Evolutionary conservation across 2,329 filamentous ascomycete genomes (phyloP).

Genomic region (Aspergillus puulaauensis): DNA sequence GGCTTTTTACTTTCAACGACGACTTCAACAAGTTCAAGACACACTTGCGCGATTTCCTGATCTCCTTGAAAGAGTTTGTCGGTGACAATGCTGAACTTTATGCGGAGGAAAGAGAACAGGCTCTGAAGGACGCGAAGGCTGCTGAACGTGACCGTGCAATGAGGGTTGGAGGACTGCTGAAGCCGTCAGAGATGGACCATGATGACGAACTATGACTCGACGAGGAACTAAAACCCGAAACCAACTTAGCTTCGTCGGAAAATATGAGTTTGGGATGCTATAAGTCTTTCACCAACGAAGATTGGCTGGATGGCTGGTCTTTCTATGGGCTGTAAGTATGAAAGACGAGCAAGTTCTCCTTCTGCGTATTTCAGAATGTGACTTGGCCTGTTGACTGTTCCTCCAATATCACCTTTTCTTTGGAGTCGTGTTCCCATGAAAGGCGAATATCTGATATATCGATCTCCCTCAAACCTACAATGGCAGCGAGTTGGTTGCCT

Average conservation of each 20-base stretch:
- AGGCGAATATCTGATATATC: neutral
- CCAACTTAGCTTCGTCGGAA: conserved; percentile 43
- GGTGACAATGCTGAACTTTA: conserved; percentile 94
- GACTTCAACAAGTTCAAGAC: conserved; percentile 94
- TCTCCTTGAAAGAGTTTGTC: conserved; percentile 94
- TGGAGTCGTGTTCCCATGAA: neutral
- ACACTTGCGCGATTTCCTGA: conserved; percentile 92
- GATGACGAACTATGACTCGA: conserved; percentile 82
- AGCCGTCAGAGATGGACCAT: conserved; percentile 92
- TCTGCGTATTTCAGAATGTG: conserved; percentile 9
- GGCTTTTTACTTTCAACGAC: conserved; percentile 82
- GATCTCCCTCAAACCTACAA: neutral
- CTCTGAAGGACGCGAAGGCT: conserved; percentile 78
- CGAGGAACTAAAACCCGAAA: conserved; percentile 65
- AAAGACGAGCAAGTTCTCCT: conserved; percentile 4
- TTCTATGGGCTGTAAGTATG: conserved; percentile 58
- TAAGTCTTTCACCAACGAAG: conserved; percentile 22
- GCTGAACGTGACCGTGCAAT: conserved; percentile 88
- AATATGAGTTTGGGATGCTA: conserved; percentile 24
- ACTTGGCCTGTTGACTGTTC: conserved; percentile 5
- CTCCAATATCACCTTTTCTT: neutral
- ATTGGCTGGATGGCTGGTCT: conserved; percentile 62
- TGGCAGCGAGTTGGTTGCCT: neutral
- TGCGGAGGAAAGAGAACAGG: conserved; percentile 91
- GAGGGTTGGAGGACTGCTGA: conserved; percentile 93